Evolutionary conservation across 352 stramenopile genomes (phyloP), one percentile per base, ranked within the genome.

Genomic region (Phytophthora ohioensis): DNA sequence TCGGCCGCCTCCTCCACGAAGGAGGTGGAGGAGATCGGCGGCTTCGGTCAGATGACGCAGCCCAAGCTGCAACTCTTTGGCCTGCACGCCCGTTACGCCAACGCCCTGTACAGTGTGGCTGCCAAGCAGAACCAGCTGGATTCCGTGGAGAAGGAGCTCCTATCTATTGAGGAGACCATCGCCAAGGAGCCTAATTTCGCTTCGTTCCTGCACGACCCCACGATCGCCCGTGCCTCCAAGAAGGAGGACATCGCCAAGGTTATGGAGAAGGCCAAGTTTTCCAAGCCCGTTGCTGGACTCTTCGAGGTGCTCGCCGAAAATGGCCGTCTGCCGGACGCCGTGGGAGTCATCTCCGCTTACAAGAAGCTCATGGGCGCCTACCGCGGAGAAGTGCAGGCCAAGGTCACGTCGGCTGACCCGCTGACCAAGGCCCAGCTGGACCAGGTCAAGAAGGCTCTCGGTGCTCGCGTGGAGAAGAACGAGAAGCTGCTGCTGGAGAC

Each of bases 221-320:
- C 98, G 68, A 98, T 99, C 67, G 82, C 90, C 51, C 95, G 96
- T 70, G 82, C 91, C 32, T 95, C 92, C 27, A 99, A 99, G 80
- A 91, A 98, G 64, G 83, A 97, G 63, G 85, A 95, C 53, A 95
- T 99, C 64, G 80, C 96, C 52, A 93, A 95, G 77, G 87, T 96
- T 48, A 94, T 94, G 78, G 81, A 93, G 60, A 74, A 92, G 65
- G 90, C 79, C 76, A 98, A 98, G 79, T 95, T 98, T 66, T 97
- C 91, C 47, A 87, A 93, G 69, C 97, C 98, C 15, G 98, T 98
- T 43, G 80, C 94, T 57, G 98, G 98, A 77, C 84, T 99, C 35
- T 98, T 99, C 76, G 93, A 97, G 30, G 97, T 98, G 52, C 84
- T 99, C 38, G 96, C 97, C 15, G 97, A 98, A 67, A 99, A 99